Evolutionary conservation across 108 stramenopile species (phyloP).

Genomic region (Aurantiochytrium sp.): DNA sequence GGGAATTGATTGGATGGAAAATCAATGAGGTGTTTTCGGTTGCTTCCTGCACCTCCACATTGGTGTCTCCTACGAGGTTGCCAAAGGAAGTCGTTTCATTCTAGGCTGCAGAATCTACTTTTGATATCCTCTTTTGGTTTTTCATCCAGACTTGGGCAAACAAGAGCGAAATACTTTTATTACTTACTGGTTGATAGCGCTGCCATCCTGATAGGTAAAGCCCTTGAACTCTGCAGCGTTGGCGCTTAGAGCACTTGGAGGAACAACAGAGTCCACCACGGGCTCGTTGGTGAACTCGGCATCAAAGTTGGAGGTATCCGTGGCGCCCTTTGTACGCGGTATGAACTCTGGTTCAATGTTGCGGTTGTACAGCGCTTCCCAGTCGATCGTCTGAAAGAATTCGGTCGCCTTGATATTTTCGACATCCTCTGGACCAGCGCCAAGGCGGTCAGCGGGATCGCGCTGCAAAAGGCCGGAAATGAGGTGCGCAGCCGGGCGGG

Average conservation of each 20-base stretch:
- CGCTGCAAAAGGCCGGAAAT: constrained; percentile 74
- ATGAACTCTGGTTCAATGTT: constrained; percentile 80
- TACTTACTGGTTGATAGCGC: not conserved
- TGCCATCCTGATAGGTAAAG: constrained; percentile 32
- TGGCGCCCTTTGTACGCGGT: constrained; percentile 36
- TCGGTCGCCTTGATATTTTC: constrained; percentile 76
- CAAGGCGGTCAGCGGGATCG: constrained; percentile 75
- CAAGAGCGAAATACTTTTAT: not conserved
- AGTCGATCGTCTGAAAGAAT: constrained; percentile 77
- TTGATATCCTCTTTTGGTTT: not conserved
- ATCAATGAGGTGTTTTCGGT: too few relatives aligned
- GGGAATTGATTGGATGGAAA: too few relatives aligned
- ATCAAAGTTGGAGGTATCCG: constrained; percentile 35
- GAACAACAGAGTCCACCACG: constrained; percentile 36
- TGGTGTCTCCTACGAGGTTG: too few relatives aligned
- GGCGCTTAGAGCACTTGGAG: not conserved
- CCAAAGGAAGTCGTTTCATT: too few relatives aligned
- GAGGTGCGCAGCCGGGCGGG: constrained; percentile 48
- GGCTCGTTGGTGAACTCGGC: constrained; percentile 63
- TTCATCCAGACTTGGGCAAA: not conserved
- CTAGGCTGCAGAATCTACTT: too few relatives aligned
- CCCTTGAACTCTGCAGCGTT: constrained; percentile 34
- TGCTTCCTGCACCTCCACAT: too few relatives aligned
- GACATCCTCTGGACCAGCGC: constrained; percentile 76
- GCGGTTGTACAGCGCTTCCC: constrained; percentile 70